Evolutionary conservation across 768 basidiomycete genomes (phyloP).

Genomic region (Leccinum imitatum): DNA sequence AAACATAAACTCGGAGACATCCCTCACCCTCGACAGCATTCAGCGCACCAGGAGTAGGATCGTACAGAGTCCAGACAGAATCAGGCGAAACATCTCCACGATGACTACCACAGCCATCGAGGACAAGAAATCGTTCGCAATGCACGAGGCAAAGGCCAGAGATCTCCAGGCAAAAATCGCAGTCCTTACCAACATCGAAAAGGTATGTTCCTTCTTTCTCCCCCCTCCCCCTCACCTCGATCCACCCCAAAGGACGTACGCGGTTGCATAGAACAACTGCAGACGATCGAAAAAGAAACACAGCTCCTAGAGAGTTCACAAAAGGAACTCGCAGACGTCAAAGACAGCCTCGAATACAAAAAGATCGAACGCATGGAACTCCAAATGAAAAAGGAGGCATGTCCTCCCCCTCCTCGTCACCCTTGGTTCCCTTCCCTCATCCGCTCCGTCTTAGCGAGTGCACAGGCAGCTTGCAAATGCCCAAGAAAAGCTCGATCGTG

Average conservation of each 20-base stretch:
- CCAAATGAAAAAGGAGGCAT: slow-evolving; percentile 64
- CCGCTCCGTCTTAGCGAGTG: slow-evolving; percentile 55
- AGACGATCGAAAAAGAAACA: slow-evolving; percentile 68
- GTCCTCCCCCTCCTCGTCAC: slow-evolving; percentile 8
- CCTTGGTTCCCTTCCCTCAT: neutral
- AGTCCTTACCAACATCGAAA: slow-evolving; percentile 70
- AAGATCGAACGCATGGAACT: slow-evolving; percentile 74
- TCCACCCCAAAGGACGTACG: slow-evolving; percentile 57
- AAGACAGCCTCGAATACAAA: slow-evolving; percentile 68
- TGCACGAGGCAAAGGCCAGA: slow-evolving; percentile 71
- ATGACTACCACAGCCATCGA: slow-evolving; percentile 68
- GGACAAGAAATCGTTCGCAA: slow-evolving; percentile 64
- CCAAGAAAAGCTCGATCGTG: slow-evolving; percentile 76
- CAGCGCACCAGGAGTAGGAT: slow-evolving; percentile 68
- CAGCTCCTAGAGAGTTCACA: slow-evolving; percentile 59
- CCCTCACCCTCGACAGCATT: slow-evolving; percentile 58
- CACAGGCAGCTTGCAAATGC: slow-evolving; percentile 79
- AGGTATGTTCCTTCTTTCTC: too few species aligned
- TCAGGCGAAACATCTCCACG: slow-evolving; percentile 76
- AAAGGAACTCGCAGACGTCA: slow-evolving; percentile 67
- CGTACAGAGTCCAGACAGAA: slow-evolving; percentile 89
- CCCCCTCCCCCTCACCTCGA: neutral
- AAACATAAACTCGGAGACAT: slow-evolving; percentile 58
- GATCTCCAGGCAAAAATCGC: slow-evolving; percentile 77
- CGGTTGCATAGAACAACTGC: slow-evolving; percentile 71